phyloP scores from a whole-genome alignment of 768 basidiomycete species.

The Rhizopogon sp. region DNA sequence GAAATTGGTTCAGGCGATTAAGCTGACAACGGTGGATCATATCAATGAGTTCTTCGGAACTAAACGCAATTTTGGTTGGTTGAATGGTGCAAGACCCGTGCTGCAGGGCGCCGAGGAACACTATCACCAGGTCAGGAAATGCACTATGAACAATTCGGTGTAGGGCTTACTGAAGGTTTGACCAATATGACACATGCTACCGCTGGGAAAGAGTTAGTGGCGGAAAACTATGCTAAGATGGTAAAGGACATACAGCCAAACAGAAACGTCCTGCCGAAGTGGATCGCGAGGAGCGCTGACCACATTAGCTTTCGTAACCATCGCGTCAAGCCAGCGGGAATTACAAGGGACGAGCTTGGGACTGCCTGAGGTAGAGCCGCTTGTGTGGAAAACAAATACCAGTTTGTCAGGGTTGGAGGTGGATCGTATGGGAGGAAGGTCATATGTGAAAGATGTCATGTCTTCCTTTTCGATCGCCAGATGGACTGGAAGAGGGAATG shows the following conservation, averaged over 20 bases:
- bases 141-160: constrained; percentile 14
- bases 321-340: constrained; percentile 60
- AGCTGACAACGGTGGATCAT: constrained; percentile 66
- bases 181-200: constrained; percentile 80
- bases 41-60: constrained; percentile 62
- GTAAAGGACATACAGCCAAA: constrained; percentile 58
- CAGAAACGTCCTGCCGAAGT: constrained; percentile 60
- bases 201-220: constrained; percentile 45
- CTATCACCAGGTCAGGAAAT: constrained; percentile 30
- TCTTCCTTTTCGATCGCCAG: constrained; percentile 36
- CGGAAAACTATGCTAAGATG: constrained; percentile 14
- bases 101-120: constrained; percentile 68
- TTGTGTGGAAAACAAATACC: constrained; percentile 74
- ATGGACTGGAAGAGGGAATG: constrained; percentile 46
- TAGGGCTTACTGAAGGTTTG: constrained; percentile 64
- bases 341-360: constrained; percentile 75
- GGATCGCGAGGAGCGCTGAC: constrained; percentile 44
- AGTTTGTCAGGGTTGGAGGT: constrained; percentile 34
- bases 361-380: constrained; percentile 79
- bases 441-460: constrained; percentile 30
- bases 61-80: constrained; percentile 60
- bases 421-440: constrained; percentile 39
- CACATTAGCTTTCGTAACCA: constrained; percentile 54
- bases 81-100: constrained; percentile 71
- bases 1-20: constrained; percentile 74